These are phyloP conservation scores for Eremothecium gossypii DNA, from an alignment of 1,139 yeast species.

Conservation along the genomic window DNA sequence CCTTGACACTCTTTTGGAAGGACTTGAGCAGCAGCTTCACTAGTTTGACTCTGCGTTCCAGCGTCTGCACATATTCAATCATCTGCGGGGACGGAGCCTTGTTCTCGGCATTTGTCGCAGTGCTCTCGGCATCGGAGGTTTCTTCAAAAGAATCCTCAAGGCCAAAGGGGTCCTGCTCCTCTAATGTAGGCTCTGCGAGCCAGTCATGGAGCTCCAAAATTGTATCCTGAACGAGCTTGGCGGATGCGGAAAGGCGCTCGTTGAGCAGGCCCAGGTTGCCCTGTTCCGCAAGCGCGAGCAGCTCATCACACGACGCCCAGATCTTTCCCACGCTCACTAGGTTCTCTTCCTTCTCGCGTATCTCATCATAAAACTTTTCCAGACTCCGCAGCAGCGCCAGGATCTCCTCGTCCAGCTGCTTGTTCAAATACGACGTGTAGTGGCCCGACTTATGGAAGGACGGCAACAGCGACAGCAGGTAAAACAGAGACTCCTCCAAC, in stretches of 20 bases:
- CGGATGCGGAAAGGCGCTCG: constrained; percentile 37
- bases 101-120: constrained; percentile 18
- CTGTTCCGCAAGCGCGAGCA: constrained; percentile 34
- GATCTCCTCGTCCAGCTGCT: constrained; percentile 33
- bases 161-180: constrained; percentile 38
- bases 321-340: constrained; percentile 52
- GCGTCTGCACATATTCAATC: constrained; percentile 35
- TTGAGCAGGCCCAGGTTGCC: constrained; percentile 48
- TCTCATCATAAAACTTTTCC: constrained; percentile 29
- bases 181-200: constrained; percentile 49
- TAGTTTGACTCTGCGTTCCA: constrained; percentile 47
- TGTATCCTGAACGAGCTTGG: constrained; percentile 50
- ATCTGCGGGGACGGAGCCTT: constrained; percentile 32
- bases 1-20: constrained; percentile 46
- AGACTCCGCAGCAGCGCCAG: constrained; percentile 30
- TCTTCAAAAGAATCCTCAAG: constrained; percentile 26
- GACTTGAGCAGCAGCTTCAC: constrained; percentile 47
- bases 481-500: constrained; percentile 38
- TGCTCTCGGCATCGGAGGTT: constrained; percentile 31
- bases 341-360: constrained; percentile 33
- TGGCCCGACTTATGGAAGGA: constrained; percentile 27
- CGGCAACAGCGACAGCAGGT: constrained; percentile 41
- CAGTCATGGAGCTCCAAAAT: constrained; percentile 57
- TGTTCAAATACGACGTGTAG: constrained; percentile 37
- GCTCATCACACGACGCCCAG: constrained; percentile 50